Conservation (phyloP, 768 basidiomycete genomes). For the Chalciporus pseudorubinellus region DNA sequence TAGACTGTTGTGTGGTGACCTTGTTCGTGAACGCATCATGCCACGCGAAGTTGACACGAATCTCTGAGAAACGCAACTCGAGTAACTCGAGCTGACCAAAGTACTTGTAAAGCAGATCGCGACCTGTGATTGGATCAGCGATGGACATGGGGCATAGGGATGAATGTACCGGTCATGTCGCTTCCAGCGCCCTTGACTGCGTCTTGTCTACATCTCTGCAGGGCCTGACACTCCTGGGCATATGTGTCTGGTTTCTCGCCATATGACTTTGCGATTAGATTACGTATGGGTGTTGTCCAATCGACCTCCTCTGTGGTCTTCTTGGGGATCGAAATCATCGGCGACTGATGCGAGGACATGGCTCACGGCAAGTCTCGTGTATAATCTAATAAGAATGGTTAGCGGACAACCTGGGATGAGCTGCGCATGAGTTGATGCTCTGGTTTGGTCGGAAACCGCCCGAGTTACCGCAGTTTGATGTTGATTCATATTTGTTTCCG, state of each 20-base stretch:
- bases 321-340: slow-evolving; percentile 88
- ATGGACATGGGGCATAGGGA: neutral
- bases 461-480: neutral
- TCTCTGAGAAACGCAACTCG: slow-evolving; percentile 94
- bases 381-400: neutral
- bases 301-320: slow-evolving; percentile 97
- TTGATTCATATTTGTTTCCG: slow-evolving; percentile 26
- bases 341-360: slow-evolving; percentile 80
- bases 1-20: slow-evolving; percentile 89
- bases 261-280: slow-evolving; percentile 86
- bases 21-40: slow-evolving; percentile 96
- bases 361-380: slow-evolving; percentile 3
- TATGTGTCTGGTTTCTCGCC: slow-evolving; percentile 92
- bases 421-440: slow-evolving; percentile 11
- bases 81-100: slow-evolving; percentile 98
- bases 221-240: slow-evolving; percentile 72
- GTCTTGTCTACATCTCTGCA: slow-evolving; percentile 93
- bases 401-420: neutral
- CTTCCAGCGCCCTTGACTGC: slow-evolving; percentile 96
- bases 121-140: slow-evolving; percentile 43
- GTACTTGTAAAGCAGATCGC: slow-evolving; percentile 97
- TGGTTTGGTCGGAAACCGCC: neutral
- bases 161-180: slow-evolving; percentile 78
- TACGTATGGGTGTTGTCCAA: slow-evolving; percentile 87
- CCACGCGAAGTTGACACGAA: slow-evolving; percentile 96